Percentiles rank a stretch among this genome's conserved stretches.
These are phyloP conservation scores for Trifolium subterraneum DNA, from an alignment of 306 rosid species.

Conservation along the genomic window DNA sequence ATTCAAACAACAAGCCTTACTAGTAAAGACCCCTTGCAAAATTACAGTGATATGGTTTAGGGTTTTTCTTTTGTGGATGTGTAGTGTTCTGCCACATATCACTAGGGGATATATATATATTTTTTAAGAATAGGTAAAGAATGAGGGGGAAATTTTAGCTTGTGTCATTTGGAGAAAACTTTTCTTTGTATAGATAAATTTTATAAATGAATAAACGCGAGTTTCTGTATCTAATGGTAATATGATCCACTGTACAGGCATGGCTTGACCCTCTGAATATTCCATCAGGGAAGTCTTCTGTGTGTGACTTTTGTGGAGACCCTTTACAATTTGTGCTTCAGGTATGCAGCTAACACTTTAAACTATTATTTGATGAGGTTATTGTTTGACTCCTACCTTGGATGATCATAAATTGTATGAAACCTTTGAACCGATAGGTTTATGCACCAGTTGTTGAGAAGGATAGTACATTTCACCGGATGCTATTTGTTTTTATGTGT, in stretches of 20 bases:
- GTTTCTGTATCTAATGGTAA: neutral
- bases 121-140: neutral
- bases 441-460: slow-evolving; percentile 72
- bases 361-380: neutral
- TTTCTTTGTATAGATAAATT: neutral
- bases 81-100: neutral
- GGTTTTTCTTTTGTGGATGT: neutral
- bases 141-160: neutral
- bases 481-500: slow-evolving; percentile 80
- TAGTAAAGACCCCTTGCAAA: neutral
- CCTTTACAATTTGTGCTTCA: slow-evolving; percentile 83
- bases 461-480: slow-evolving; percentile 78
- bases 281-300: slow-evolving; percentile 65
- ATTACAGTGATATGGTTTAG: neutral
- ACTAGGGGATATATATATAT: neutral
- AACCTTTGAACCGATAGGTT: slow-evolving; percentile 51
- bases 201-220: neutral
- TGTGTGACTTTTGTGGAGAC: slow-evolving; percentile 75
- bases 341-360: slow-evolving; percentile 48
- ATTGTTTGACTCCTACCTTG: neutral
- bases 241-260: slow-evolving; percentile 58
- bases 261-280: slow-evolving; percentile 88
- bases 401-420: slow-evolving; percentile 33
- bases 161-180: neutral
- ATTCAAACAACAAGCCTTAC: neutral